phyloP scores from a whole-genome alignment of 2,329 filamentous ascomycete genomes.

The Aureobasidium melanogenum region DNA sequence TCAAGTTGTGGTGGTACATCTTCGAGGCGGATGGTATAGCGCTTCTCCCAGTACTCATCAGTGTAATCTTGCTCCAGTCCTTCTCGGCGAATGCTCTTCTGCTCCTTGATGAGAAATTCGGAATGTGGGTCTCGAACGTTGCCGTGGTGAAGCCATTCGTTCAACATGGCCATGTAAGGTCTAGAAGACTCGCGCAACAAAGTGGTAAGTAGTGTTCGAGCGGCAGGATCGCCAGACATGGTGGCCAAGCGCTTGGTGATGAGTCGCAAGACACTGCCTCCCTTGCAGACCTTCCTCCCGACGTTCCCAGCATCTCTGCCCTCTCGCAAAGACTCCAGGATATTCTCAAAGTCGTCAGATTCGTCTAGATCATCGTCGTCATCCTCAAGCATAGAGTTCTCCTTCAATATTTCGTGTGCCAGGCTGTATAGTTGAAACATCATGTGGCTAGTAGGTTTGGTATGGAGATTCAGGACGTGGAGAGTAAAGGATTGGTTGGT shows the following conservation, averaged over 20 bases:
- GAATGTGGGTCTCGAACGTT: constrained; percentile 88
- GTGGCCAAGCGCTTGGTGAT: constrained; percentile 76
- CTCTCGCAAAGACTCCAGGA: constrained; percentile 80
- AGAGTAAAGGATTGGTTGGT: constrained; percentile 84
- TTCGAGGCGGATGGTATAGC: constrained; percentile 87
- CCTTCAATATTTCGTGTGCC: constrained; percentile 77
- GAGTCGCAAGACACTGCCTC: constrained; percentile 85
- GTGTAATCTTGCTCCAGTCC: constrained; percentile 92
- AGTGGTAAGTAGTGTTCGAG: constrained; percentile 69
- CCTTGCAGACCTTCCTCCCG: constrained; percentile 89
- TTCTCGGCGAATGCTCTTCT: constrained; percentile 88
- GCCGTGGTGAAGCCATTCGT: constrained; percentile 96
- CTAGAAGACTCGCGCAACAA: constrained; percentile 79
- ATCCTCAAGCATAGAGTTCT: constrained; percentile 79
- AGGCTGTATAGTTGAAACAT: constrained; percentile 83
- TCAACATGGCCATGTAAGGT: constrained; percentile 96
- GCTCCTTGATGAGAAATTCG: constrained; percentile 91
- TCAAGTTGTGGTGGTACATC: constrained; percentile 89
- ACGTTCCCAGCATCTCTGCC: constrained; percentile 77
- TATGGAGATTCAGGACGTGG: constrained; percentile 87
- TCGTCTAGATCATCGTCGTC: constrained; percentile 53
- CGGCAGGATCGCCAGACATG: constrained; percentile 89
- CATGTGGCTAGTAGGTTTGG: constrained; percentile 82
- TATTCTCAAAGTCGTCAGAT: constrained; percentile 76
- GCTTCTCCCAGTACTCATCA: constrained; percentile 97